phyloP scores from a whole-genome alignment of 1,284 basidiomycete species.

The Marasmius oreades region DNA sequence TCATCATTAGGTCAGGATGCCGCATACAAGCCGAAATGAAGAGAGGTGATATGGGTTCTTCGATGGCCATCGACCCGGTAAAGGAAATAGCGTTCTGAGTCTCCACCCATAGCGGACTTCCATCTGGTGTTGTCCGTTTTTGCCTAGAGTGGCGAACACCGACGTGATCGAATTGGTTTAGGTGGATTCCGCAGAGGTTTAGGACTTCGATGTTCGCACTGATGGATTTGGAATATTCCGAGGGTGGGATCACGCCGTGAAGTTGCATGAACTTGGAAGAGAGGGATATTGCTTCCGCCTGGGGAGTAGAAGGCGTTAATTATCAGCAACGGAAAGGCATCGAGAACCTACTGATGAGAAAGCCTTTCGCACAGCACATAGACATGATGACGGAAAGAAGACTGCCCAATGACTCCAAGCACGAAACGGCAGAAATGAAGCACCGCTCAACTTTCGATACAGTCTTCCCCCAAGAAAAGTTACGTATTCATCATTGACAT shows the following conservation, averaged over 20 bases:
- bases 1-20: conserved; percentile 27
- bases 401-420: conserved; percentile 31
- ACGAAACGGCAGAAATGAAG: conserved; percentile 27
- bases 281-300: background rate
- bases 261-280: conserved; percentile 22
- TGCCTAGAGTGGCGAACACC: conserved; percentile 7
- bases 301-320: background rate
- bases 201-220: conserved; percentile 22
- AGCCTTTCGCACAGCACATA: background rate
- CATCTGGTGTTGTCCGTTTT: background rate
- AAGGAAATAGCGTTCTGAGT: conserved; percentile 21
- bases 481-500: conserved; percentile 22
- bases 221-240: background rate
- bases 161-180: conserved; percentile 20
- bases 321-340: too few species aligned
- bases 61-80: conserved; percentile 23
- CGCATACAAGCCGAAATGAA: conserved; percentile 28
- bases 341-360: conserved; percentile 18
- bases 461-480: conserved; percentile 28
- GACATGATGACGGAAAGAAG: conserved; percentile 11
- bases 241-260: background rate
- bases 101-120: conserved; percentile 24
- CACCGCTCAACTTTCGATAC: conserved; percentile 26
- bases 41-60: conserved; percentile 22
- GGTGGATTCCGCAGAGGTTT: conserved; percentile 27